Percentiles rank a stretch among this genome's conserved stretches.
phyloP scores from a whole-genome alignment of 495 filamentous ascomycete genomes.

The Daldinia caldariorum region DNA sequence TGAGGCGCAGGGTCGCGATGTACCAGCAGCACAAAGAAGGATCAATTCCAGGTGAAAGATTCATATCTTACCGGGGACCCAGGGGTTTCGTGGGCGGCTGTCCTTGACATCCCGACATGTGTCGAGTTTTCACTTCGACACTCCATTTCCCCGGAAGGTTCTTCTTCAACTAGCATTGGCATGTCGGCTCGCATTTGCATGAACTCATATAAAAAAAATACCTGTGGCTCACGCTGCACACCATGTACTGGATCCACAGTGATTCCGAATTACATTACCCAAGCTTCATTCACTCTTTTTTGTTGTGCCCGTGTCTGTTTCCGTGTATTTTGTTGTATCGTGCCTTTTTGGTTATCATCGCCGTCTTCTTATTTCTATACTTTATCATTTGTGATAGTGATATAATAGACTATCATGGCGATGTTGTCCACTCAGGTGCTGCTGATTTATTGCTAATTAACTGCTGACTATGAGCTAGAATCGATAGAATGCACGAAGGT shows the following conservation, averaged over 20 bases:
- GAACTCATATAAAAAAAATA: conserved; percentile 50
- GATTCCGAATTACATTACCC: conserved; percentile 30
- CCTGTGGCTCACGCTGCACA: conserved; percentile 48
- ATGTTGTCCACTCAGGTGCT: background rate
- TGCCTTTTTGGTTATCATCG: conserved; percentile 1
- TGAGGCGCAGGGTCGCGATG: conserved; percentile 44
- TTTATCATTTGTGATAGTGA: conserved; percentile 1
- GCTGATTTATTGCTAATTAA: conserved; percentile 25
- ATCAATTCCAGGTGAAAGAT: conserved; percentile 37
- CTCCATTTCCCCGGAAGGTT: conserved; percentile 33
- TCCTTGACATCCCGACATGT: conserved; percentile 33
- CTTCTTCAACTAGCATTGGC: conserved; percentile 45
- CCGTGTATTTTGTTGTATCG: conserved; percentile 1
- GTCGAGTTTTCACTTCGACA: conserved; percentile 40
- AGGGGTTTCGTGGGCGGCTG: conserved; percentile 33
- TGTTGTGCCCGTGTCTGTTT: conserved; percentile 4
- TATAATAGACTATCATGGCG: background rate
- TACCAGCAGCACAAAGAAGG: conserved; percentile 43
- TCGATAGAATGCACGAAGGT: conserved; percentile 18
- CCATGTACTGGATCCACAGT: conserved; percentile 39
- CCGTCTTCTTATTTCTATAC: conserved; percentile 1
- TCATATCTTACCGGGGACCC: conserved; percentile 28
- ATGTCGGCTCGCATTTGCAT: conserved; percentile 46
- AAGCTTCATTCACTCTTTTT: conserved; percentile 12
- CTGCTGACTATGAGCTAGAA: conserved; percentile 28